A percentile compares a stretch with the other conserved stretches of the same genome.
Conservation (phyloP, 2,329 filamentous ascomycete genomes). For the Fusarium sp. region DNA sequence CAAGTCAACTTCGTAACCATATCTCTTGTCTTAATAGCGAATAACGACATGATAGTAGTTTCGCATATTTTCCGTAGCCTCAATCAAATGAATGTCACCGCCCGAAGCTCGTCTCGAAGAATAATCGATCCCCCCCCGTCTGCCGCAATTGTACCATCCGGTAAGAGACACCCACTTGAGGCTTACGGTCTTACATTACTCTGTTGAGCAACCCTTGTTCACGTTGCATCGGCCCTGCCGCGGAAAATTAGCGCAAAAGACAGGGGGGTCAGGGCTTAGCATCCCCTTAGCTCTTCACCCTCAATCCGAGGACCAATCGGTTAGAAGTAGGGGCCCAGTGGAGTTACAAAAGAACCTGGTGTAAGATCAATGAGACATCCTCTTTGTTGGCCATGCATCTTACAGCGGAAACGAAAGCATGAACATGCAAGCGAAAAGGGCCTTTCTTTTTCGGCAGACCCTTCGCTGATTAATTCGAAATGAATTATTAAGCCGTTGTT, state of each 20-base stretch:
- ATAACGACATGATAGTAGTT: not conserved
- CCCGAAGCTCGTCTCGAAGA: not conserved
- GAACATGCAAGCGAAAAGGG: not conserved
- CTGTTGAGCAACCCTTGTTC: not conserved
- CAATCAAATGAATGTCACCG: not conserved
- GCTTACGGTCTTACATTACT: constrained; percentile 1
- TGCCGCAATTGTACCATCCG: not conserved
- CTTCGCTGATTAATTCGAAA: constrained; percentile 8
- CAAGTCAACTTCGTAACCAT: not conserved
- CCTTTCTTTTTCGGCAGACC: constrained; percentile 2
- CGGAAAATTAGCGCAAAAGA: not conserved
- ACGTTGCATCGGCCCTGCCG: not conserved
- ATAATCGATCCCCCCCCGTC: not conserved
- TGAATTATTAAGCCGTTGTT: constrained; percentile 2
- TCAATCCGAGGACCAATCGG: constrained; percentile 1
- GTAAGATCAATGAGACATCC: not conserved
- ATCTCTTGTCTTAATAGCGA: not conserved
- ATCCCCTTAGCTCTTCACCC: not conserved
- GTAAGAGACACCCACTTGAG: not conserved
- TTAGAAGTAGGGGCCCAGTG: not conserved
- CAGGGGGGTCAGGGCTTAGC: not conserved
- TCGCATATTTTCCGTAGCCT: not conserved
- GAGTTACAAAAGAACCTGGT: constrained; percentile 9
- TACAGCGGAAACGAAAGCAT: not conserved
- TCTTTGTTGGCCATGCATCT: not conserved